phyloP scores from a whole-genome alignment of 2,329 filamentous ascomycete species.

The Fusarium sp. region DNA sequence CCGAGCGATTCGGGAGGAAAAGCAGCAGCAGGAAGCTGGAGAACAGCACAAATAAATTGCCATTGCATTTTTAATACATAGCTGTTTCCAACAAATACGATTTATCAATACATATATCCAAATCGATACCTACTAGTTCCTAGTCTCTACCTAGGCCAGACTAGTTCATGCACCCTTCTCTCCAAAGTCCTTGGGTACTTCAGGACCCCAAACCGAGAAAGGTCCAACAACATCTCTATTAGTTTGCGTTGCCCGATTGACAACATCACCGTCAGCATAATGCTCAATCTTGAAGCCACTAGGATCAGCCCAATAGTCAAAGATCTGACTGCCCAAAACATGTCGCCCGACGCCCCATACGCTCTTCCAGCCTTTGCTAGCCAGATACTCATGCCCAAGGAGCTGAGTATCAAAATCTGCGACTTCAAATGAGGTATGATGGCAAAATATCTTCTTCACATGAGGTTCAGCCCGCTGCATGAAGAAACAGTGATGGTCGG shows the following conservation, averaged over 20 bases:
- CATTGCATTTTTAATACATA: rapidly evolving
- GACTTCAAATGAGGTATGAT: not conserved
- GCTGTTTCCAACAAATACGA: rapidly evolving
- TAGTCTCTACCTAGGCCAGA: rapidly evolving
- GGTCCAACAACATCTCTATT: not conserved
- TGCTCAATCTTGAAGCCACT: not conserved
- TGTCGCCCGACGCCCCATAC: not conserved
- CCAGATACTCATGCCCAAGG: not conserved
- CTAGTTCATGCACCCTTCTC: not conserved
- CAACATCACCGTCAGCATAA: not conserved
- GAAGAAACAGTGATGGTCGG: not conserved
- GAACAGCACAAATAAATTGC: no score
- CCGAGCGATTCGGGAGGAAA: not conserved
- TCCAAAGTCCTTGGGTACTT: not conserved
- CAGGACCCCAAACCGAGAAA: not conserved
- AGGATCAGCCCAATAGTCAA: not conserved
- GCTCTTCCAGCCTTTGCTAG: not conserved
- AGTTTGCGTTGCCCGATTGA: not conserved
- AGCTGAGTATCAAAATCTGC: not conserved
- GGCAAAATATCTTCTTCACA: not conserved
- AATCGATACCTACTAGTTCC: not conserved
- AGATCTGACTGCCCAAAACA: not conserved
- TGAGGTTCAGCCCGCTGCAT: not conserved
- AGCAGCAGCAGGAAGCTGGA: not conserved
- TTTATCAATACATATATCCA: rapidly evolving